phyloP scores from a whole-genome alignment of 257 asterid genomes.

The Verbena officinalis region DNA sequence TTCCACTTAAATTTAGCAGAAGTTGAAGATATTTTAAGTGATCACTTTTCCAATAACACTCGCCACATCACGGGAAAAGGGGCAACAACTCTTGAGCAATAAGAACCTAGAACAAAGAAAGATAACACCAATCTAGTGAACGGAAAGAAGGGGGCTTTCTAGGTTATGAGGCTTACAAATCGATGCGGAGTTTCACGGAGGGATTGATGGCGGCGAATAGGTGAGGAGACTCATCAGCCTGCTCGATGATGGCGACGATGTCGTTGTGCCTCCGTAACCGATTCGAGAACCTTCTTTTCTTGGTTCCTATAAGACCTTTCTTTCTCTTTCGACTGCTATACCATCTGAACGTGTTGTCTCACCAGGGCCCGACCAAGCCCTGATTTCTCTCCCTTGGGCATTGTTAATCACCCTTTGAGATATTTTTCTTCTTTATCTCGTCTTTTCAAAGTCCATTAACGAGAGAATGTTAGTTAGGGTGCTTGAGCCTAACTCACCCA shows the following conservation, averaged over 20 bases:
- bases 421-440: neutral
- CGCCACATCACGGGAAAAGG: no score
- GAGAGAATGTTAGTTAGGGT: no score
- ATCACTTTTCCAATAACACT: no score
- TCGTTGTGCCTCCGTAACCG: constrained; percentile 90
- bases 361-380: constrained; percentile 85
- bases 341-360: constrained; percentile 90
- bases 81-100: neutral
- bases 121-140: neutral
- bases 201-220: constrained; percentile 62
- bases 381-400: constrained; percentile 79
- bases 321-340: constrained; percentile 71
- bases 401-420: constrained; percentile 16
- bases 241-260: constrained; percentile 85
- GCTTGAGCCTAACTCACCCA: no score
- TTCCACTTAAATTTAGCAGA: no score
- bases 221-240: constrained; percentile 81
- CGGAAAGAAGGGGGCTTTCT: neutral
- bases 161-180: constrained; percentile 46
- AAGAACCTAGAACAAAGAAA: neutral
- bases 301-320: constrained; percentile 66
- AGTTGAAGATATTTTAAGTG: no score
- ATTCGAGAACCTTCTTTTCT: constrained; percentile 81
- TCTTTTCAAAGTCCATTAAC: neutral
- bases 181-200: constrained; percentile 54